These are phyloP conservation scores for Stephanodiscus minutulus DNA, from an alignment of 108 stramenopile species.

Conservation along the genomic window DNA sequence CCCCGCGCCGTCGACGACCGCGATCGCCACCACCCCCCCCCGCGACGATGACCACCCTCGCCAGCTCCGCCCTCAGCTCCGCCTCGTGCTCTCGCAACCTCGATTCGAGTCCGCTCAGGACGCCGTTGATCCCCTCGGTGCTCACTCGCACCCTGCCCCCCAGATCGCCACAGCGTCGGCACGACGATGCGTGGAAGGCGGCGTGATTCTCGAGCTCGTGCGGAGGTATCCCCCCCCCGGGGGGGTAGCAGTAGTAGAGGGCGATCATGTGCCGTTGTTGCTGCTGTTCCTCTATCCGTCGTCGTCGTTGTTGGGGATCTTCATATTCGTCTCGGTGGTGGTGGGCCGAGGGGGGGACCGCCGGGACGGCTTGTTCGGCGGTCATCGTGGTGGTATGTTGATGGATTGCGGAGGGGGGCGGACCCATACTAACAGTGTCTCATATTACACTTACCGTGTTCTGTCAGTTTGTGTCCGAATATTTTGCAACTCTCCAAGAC, in stretches of 20 bases:
- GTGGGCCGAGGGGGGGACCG: no score
- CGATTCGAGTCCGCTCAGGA: slow-evolving; percentile 54
- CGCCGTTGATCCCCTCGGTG: slow-evolving; percentile 84
- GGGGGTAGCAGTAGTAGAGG: slow-evolving; percentile 77
- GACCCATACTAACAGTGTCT: no score
- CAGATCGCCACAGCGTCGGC: slow-evolving; percentile 21
- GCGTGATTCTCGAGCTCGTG: slow-evolving; percentile 45
- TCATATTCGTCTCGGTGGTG: background rate
- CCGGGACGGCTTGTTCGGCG: no score
- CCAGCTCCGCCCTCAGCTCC: slow-evolving; percentile 41
- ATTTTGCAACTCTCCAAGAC: no score
- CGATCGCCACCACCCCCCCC: background rate
- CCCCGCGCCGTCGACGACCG: background rate
- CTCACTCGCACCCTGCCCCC: slow-evolving; percentile 74
- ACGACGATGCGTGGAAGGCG: slow-evolving; percentile 12
- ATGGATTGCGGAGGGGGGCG: no score
- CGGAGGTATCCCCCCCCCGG: slow-evolving; percentile 34
- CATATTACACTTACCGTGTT: no score
- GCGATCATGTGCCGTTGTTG: slow-evolving; percentile 52
- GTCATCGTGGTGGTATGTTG: no score
- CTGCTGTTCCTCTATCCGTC: background rate
- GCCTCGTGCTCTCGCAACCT: slow-evolving; percentile 57
- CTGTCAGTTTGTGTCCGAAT: no score
- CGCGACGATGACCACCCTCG: background rate
- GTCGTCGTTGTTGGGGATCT: background rate